Conservation (phyloP, 371 early-diverging fungal genomes). For the Mucor indicus region DNA sequence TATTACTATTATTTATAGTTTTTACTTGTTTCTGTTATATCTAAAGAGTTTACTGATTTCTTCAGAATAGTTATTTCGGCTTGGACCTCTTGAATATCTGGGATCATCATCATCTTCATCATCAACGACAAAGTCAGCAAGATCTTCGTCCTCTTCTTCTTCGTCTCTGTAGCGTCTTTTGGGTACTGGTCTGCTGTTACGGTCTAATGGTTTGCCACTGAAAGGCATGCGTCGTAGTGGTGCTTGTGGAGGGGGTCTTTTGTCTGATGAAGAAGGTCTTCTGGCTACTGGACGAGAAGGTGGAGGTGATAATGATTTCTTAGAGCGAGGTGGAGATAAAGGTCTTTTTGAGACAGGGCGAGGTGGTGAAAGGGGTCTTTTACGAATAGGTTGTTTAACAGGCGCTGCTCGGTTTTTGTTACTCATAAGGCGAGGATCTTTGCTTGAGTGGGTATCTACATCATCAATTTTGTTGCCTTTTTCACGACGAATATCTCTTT, state of each 20-base stretch:
- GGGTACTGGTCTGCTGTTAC: not conserved
- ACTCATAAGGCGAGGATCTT: conserved; percentile 13
- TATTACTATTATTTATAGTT: too few species aligned
- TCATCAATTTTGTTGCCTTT: conserved; percentile 40
- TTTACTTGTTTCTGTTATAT: conserved; percentile 34
- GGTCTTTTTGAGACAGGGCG: not conserved
- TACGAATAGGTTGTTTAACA: not conserved
- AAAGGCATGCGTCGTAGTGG: conserved; percentile 35
- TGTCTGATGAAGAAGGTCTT: not conserved
- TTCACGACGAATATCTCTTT: conserved; percentile 37
- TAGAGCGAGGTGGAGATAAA: not conserved
- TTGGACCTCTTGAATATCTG: conserved; percentile 8
- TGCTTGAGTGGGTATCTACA: conserved; percentile 8
- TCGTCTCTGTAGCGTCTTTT: conserved; percentile 17
- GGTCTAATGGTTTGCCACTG: conserved; percentile 19
- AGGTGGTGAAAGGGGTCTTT: conserved; percentile 10
- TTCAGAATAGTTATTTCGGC: conserved; percentile 24
- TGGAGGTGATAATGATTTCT: not conserved
- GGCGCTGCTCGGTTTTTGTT: conserved; percentile 2
- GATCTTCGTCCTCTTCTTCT: conserved; percentile 39
- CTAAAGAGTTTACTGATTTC: conserved; percentile 52
- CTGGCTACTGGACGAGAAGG: not conserved
- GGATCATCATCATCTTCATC: conserved; percentile 39
- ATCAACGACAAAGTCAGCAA: conserved; percentile 41
- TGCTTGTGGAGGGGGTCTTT: not conserved